Percentiles rank a stretch among this genome's conserved stretches.
These are phyloP conservation scores for Taiozyma sp. DNA, from an alignment of 1,139 yeast species.

Conservation along the genomic window DNA sequence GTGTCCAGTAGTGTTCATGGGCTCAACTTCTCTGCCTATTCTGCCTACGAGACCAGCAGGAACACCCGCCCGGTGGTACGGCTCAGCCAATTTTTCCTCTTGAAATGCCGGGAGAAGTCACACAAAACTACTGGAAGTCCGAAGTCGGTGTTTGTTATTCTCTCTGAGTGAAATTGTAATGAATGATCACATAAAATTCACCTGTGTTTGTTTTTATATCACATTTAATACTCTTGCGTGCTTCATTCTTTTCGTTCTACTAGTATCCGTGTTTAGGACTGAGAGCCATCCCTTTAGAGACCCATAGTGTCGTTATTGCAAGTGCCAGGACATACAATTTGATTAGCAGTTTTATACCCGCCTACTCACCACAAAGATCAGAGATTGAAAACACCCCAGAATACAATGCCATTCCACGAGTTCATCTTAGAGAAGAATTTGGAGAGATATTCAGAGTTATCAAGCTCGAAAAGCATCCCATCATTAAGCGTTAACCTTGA, in stretches of 20 bases:
- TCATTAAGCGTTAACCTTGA: neutral
- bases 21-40: neutral
- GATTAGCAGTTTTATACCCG: neutral
- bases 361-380: neutral
- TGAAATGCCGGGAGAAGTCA: neutral
- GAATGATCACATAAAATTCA: neutral
- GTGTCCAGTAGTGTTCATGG: too few relatives aligned
- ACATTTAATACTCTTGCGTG: neutral
- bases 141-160: neutral
- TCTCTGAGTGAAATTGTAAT: too few relatives aligned
- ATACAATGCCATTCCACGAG: conserved; percentile 12
- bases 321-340: neutral
- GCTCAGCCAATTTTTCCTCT: neutral
- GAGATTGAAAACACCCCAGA: neutral
- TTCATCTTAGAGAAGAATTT: conserved; percentile 9
- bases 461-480: neutral
- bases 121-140: neutral
- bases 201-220: neutral
- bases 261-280: neutral
- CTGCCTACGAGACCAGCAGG: too few relatives aligned
- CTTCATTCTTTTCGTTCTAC: neutral
- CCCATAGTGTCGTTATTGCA: neutral
- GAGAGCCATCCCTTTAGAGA: neutral
- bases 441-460: conserved; percentile 3
- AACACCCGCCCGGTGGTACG: neutral